Percentiles rank a stretch among this genome's conserved stretches.
phyloP scores from a whole-genome alignment of 768 basidiomycete species.

The Vishniacozyma victoriae region DNA sequence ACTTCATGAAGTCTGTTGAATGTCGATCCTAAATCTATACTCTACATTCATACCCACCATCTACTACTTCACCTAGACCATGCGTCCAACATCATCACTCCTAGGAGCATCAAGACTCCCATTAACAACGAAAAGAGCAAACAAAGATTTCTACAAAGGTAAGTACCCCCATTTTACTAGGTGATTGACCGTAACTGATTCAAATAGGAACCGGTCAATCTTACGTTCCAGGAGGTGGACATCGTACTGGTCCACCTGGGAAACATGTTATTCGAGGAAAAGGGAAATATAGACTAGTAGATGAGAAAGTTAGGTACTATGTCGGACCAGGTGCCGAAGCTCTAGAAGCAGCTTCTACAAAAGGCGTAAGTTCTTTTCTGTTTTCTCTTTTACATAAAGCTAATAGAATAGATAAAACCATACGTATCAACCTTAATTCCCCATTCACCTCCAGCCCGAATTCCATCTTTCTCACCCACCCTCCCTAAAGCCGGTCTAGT shows the following conservation, averaged over 20 bases:
- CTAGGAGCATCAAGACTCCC: slow-evolving; percentile 65
- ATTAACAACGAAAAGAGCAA: slow-evolving; percentile 76
- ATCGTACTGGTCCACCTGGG: slow-evolving; percentile 81
- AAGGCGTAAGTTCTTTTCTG: background rate
- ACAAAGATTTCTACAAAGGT: slow-evolving; percentile 98
- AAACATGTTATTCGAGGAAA: slow-evolving; percentile 71
- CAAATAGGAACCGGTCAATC: slow-evolving; percentile 72
- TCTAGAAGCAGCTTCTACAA: background rate
- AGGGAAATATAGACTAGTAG: slow-evolving; percentile 68
- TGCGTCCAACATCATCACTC: slow-evolving; percentile 34
- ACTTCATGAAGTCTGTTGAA: no score
- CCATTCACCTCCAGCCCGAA: background rate
- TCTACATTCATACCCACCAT: no score
- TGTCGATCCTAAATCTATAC: no score
- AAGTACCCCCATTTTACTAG: background rate
- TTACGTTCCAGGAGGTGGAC: slow-evolving; percentile 66
- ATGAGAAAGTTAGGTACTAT: slow-evolving; percentile 76
- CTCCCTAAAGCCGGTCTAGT: background rate
- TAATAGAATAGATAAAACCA: slow-evolving; percentile 23
- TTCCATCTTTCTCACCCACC: slow-evolving; percentile 20
- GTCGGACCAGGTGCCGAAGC: slow-evolving; percentile 58
- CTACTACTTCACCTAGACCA: no score
- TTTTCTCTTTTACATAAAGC: background rate
- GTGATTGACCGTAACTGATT: background rate
- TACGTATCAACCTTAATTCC: slow-evolving; percentile 22